Evolutionary conservation across 441 rosid species (phyloP).

Genomic region (Gossypium aridum): DNA sequence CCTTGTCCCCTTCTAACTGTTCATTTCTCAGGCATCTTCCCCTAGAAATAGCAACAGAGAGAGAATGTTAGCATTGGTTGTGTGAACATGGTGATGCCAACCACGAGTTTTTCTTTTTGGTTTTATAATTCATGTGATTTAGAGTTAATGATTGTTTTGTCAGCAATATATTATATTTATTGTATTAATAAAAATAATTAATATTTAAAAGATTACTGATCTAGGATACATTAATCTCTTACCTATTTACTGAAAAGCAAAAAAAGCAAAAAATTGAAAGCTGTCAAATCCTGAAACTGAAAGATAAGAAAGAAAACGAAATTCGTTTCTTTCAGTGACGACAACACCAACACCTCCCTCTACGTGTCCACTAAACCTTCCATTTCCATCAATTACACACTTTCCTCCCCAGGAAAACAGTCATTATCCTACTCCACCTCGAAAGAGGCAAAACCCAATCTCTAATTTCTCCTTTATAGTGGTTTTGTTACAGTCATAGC

Average conservation of each 20-base stretch:
- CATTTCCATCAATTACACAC: not conserved
- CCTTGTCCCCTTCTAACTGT: too few relatives aligned
- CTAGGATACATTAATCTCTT: too few relatives aligned
- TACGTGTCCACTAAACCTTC: slow-evolving; percentile 52
- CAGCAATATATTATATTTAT: too few relatives aligned
- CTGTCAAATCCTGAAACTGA: slow-evolving; percentile 18
- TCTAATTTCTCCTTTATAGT: not conserved
- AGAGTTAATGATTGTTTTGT: too few relatives aligned
- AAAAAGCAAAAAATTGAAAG: not conserved
- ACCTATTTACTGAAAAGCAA: not conserved
- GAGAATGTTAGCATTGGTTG: too few relatives aligned
- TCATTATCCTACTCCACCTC: slow-evolving; percentile 19
- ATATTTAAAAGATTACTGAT: too few relatives aligned
- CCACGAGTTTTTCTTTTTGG: too few relatives aligned
- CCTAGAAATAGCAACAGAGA: too few relatives aligned
- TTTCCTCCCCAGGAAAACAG: not conserved
- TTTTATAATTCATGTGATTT: too few relatives aligned
- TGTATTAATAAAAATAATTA: too few relatives aligned
- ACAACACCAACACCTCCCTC: slow-evolving; percentile 33
- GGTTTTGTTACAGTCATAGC: not conserved
- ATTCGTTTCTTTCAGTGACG: slow-evolving; percentile 30
- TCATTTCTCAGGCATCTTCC: too few relatives aligned
- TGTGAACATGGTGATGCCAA: too few relatives aligned
- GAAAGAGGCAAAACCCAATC: slow-evolving; percentile 13
- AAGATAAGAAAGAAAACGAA: slow-evolving; percentile 16